These are phyloP conservation scores for Mycena galericulata DNA, from an alignment of 768 basidiomycete genomes.

Conservation along the genomic window DNA sequence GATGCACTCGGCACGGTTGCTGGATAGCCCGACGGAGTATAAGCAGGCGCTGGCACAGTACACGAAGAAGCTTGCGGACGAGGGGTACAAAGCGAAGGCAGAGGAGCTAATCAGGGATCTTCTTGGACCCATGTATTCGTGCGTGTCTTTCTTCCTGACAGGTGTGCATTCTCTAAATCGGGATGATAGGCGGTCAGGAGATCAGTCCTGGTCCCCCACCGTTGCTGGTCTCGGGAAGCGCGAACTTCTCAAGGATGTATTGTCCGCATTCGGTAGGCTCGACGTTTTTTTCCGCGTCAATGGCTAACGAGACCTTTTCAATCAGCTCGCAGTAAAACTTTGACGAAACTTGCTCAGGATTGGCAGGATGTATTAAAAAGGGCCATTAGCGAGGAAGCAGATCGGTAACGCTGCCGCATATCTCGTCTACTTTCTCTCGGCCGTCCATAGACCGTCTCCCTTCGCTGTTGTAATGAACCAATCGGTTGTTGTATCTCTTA, in stretches of 20 bases:
- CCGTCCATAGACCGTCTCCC: not conserved
- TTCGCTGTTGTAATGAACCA: constrained; percentile 6
- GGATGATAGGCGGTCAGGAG: constrained; percentile 72
- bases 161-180: constrained; percentile 23
- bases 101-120: constrained; percentile 94
- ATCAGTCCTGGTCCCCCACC: constrained; percentile 74
- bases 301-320: not conserved
- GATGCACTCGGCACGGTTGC: constrained; percentile 75
- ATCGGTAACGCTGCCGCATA: constrained; percentile 24
- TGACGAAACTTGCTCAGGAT: constrained; percentile 79
- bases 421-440: constrained; percentile 1
- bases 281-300: constrained; percentile 8
- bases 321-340: constrained; percentile 78
- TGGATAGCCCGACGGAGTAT: constrained; percentile 91
- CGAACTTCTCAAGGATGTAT: constrained; percentile 85
- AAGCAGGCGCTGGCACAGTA: constrained; percentile 81
- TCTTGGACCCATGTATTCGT: constrained; percentile 93
- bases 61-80: constrained; percentile 88
- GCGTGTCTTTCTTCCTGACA: constrained; percentile 44
- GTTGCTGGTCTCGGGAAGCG: constrained; percentile 82
- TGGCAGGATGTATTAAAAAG: constrained; percentile 88
- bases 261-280: constrained; percentile 79
- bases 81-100: constrained; percentile 87
- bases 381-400: constrained; percentile 63
- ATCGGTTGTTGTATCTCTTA: not conserved